A percentile compares a stretch with the other conserved stretches of the same genome.
Conservation (phyloP, 176 grass and related monocot genomes). For the Pharus latifolius region DNA sequence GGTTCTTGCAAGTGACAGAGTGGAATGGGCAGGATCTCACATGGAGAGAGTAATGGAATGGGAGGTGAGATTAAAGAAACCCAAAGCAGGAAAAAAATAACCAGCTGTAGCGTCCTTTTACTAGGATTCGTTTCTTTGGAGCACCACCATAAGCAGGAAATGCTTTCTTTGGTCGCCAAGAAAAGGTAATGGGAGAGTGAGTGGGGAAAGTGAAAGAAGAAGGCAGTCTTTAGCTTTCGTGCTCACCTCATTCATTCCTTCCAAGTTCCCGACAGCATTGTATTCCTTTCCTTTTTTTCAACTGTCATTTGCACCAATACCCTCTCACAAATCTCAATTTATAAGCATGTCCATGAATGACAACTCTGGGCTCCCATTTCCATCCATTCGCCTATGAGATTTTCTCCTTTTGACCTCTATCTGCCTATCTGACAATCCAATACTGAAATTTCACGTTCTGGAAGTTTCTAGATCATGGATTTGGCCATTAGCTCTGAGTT, state of each 20-base stretch:
- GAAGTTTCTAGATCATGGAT: too few species aligned
- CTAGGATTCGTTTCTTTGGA: not conserved
- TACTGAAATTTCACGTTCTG: too few species aligned
- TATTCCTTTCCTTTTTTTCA: too few species aligned
- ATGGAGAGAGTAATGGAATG: not conserved
- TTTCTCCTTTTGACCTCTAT: too few species aligned
- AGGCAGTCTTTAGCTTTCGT: not conserved
- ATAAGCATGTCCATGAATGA: too few species aligned
- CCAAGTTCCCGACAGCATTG: not conserved
- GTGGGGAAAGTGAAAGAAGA: not conserved
- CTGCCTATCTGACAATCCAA: too few species aligned
- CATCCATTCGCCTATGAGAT: too few species aligned
- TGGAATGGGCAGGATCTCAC: too few species aligned
- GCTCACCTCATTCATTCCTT: not conserved
- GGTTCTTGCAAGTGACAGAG: too few species aligned
- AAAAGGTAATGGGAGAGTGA: not conserved
- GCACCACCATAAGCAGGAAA: not conserved
- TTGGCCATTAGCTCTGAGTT: not conserved
- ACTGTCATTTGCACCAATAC: not conserved
- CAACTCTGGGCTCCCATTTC: too few species aligned
- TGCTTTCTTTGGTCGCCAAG: constrained; percentile 6
- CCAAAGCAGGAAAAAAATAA: not conserved
- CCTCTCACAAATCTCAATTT: not conserved
- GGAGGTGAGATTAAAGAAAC: not conserved
- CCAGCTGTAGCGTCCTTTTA: not conserved